phyloP scores from a whole-genome alignment of 257 asterid species.

The Solanum sitiens region DNA sequence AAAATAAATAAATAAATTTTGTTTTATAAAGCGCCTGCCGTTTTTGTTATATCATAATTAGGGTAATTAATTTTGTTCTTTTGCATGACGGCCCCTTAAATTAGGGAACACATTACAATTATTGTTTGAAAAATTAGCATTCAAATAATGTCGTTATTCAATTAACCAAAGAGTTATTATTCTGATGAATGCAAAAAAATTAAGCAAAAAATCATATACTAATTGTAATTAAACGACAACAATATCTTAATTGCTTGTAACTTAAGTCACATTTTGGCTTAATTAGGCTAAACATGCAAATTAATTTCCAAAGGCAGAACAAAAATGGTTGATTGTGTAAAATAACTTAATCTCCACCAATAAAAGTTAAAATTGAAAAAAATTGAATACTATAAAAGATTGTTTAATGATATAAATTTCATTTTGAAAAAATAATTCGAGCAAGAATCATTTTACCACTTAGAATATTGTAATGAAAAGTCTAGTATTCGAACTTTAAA shows the following conservation, averaged over 20 bases:
- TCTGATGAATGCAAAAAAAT: background rate
- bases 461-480: background rate
- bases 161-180: background rate
- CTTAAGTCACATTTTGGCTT: background rate
- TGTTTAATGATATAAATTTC: background rate
- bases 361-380: background rate
- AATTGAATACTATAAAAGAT: background rate
- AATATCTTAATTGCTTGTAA: background rate
- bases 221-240: background rate
- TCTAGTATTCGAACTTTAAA: too few relatives aligned
- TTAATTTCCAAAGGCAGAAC: background rate
- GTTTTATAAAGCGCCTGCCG: background rate
- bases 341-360: background rate
- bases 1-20: background rate
- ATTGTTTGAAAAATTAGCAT: background rate
- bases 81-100: background rate
- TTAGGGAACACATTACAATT: conserved; percentile 1
- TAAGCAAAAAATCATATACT: background rate
- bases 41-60: background rate
- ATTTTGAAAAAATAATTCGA: background rate
- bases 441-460: background rate
- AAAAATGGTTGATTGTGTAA: background rate
- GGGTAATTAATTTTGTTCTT: background rate
- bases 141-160: background rate
- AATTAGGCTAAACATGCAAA: background rate